phyloP scores from a whole-genome alignment of 495 filamentous ascomycete species.

The Melanomma pulvis-pyrius region DNA sequence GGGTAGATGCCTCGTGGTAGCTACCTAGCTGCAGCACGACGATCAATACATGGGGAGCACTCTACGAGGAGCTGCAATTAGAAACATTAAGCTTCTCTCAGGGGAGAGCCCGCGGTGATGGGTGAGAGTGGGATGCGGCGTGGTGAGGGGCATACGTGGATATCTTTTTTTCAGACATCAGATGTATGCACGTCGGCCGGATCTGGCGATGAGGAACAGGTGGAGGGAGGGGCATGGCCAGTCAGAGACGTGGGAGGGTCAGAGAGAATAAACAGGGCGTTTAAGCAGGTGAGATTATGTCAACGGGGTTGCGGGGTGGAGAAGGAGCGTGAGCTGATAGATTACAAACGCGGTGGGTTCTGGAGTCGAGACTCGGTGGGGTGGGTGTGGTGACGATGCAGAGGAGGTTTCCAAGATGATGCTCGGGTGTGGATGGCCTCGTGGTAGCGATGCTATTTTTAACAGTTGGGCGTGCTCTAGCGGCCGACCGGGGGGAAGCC shows the following conservation, averaged over 20 bases:
- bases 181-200: constrained; percentile 7
- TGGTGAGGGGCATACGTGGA: background rate
- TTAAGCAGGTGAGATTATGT: constrained; percentile 35
- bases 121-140: background rate
- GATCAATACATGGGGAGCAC: background rate
- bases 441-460: background rate
- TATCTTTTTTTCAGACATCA: constrained; percentile 1
- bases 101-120: constrained; percentile 16
- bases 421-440: background rate
- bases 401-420: background rate
- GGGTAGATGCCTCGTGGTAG: constrained; percentile 3
- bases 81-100: constrained; percentile 36
- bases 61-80: constrained; percentile 12
- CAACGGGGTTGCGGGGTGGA: constrained; percentile 10
- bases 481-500: too few species aligned
- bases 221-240: constrained; percentile 2
- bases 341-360: constrained; percentile 16
- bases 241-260: background rate
- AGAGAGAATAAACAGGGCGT: constrained; percentile 15
- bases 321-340: background rate
- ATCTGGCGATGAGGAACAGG: constrained; percentile 15
- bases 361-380: constrained; percentile 13
- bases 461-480: too few species aligned
- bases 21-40: constrained; percentile 13
- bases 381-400: background rate